Evolutionary conservation across 768 basidiomycete species (phyloP), one percentile per base, ranked within the genome.

Genomic region (Sarcodon aspratus): DNA sequence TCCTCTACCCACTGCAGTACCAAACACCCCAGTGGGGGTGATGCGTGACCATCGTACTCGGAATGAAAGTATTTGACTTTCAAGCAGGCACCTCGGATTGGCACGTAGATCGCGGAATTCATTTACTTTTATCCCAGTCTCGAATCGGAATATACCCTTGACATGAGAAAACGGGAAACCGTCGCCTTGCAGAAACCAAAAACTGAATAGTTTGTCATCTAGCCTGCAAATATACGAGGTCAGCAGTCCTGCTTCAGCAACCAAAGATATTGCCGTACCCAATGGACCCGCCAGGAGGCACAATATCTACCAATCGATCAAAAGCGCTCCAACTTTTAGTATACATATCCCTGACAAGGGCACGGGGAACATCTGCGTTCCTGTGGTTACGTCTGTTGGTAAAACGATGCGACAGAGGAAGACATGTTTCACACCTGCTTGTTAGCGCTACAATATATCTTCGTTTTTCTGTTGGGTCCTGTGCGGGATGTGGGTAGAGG

Each of bases 271-370:
- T 27, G 43, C 68, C 80, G 36, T 59, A 88, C 84, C 89, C 89
- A 49, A 91, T 91, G 0, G 85, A 87, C 7, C 89, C 89, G 9
- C 88, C 89, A 0, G 88, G 88, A n/a, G 89, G 87, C 0, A 92
- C 87, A 52, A 92, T 88, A 5, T 85, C 84, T 13, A 92, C 84
- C 6, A 93, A 74, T 9, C 89, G 79, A 61, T 91, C 88, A 57
- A 93, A 91, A 1, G 88, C 88, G 59, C 85, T 88, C 89, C 90
- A 92, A 54, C 85, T 88, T 65, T 92, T 92, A 21, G 87, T 90
- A 60, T 92, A 92, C 84, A 89, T 85, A 55, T 91, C 88, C 49
- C 88, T 78, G 43, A 90, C 89, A 15, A 89, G 72, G 1, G 86
- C 84, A 45, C 88, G 78, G 9, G 89, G 85, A 21, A 88, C 82